A percentile compares a stretch with the other conserved stretches of the same genome.
phyloP scores from a whole-genome alignment of 2,329 filamentous ascomycete genomes.

The Phialemonium atrogriseum region DNA sequence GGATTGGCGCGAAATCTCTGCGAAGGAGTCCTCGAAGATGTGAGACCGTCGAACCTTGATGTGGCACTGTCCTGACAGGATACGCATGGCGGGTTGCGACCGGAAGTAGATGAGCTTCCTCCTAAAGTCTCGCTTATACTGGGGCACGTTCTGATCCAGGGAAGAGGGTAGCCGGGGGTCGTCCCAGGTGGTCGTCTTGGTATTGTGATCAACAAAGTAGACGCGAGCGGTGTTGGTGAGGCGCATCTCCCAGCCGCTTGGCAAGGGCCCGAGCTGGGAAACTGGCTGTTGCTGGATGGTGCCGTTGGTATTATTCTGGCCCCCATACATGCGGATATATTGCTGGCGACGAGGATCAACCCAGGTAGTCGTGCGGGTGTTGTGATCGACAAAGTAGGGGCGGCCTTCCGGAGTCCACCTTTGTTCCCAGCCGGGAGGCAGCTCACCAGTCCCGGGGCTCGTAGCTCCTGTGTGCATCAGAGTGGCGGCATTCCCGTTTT shows the following conservation, averaged over 20 bases:
- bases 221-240: slow-evolving; percentile 96
- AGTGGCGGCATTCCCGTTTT: slow-evolving; percentile 51
- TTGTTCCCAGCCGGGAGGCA: slow-evolving; percentile 95
- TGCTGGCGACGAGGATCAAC: slow-evolving; percentile 95
- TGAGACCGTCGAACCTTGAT: slow-evolving; percentile 95
- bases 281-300: slow-evolving; percentile 96
- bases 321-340: slow-evolving; percentile 95
- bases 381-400: slow-evolving; percentile 97
- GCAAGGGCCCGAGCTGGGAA: slow-evolving; percentile 87
- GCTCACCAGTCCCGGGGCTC: slow-evolving; percentile 86
- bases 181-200: slow-evolving; percentile 99
- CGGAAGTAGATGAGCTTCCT: slow-evolving; percentile 99
- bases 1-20: slow-evolving; percentile 94
- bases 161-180: slow-evolving; percentile 92
- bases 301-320: slow-evolving; percentile 75
- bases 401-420: slow-evolving; percentile 90
- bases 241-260: slow-evolving; percentile 99
- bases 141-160: slow-evolving; percentile 93
- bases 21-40: slow-evolving; percentile 98
- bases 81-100: slow-evolving; percentile 91
- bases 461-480: slow-evolving; percentile 96
- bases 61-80: slow-evolving; percentile 92
- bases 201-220: slow-evolving; percentile 99
- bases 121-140: slow-evolving; percentile 98
- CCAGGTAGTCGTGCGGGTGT: slow-evolving; percentile 96